Percentiles rank a stretch among this genome's conserved stretches.
Conservation (phyloP, 257 asterid species). For the Cordia subcordata region DNA sequence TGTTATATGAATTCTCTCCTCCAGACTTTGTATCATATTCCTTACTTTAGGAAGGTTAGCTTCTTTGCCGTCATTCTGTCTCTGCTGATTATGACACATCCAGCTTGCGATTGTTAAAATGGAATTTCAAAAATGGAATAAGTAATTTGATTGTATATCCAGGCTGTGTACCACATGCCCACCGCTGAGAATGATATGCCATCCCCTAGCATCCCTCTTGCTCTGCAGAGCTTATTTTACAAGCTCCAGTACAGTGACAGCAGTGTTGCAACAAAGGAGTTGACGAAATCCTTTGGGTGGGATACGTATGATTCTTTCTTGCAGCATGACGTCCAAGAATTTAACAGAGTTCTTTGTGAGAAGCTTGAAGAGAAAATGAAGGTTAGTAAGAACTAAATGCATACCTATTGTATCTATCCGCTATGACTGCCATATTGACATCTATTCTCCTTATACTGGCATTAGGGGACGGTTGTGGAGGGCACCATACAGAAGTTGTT, state of each 20-base stretch:
- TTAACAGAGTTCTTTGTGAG: slow-evolving; percentile 44
- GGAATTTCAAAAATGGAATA: too few relatives aligned
- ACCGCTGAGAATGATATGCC: slow-evolving; percentile 37
- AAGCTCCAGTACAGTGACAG: slow-evolving; percentile 42
- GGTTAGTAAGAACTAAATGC: slow-evolving; percentile 17
- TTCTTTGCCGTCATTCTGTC: too few relatives aligned
- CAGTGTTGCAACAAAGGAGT: slow-evolving; percentile 40
- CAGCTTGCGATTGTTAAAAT: too few relatives aligned
- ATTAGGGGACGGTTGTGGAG: slow-evolving; percentile 86
- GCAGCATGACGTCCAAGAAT: slow-evolving; percentile 53
- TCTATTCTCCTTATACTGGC: background rate
- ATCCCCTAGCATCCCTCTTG: slow-evolving; percentile 44
- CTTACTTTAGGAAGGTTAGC: slow-evolving; percentile 53
- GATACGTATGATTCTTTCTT: slow-evolving; percentile 44
- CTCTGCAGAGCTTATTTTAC: slow-evolving; percentile 50
- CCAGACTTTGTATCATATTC: slow-evolving; percentile 48
- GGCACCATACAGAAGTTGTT: slow-evolving; percentile 82
- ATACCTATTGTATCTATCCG: too few relatives aligned
- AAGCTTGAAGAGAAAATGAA: slow-evolving; percentile 56
- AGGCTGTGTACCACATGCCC: slow-evolving; percentile 51
- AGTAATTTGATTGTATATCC: too few relatives aligned
- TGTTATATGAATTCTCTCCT: slow-evolving; percentile 58
- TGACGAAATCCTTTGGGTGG: slow-evolving; percentile 59
- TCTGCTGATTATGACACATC: too few relatives aligned
- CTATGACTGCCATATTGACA: too few relatives aligned